A percentile compares a stretch with the other conserved stretches of the same genome.
phyloP scores from a whole-genome alignment of 1,284 basidiomycete species.

The Tilletia indica region DNA sequence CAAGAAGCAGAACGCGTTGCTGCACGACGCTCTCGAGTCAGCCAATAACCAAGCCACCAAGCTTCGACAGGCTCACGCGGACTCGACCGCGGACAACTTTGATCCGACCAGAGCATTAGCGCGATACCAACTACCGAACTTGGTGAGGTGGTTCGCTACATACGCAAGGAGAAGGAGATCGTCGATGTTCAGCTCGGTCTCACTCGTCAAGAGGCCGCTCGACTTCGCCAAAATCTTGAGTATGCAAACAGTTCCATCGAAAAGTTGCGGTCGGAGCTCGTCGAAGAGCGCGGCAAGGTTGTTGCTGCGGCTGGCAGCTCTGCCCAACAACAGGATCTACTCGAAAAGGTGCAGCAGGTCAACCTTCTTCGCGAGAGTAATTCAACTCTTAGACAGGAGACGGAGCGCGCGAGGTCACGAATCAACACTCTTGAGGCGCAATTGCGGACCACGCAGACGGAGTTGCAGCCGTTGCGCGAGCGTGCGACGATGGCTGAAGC shows the following conservation, averaged over 20 bases:
- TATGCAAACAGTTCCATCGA: constrained; percentile 70
- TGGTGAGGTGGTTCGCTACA: constrained; percentile 75
- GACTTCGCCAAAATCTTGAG: constrained; percentile 74
- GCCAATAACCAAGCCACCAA: constrained; percentile 76
- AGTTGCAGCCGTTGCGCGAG: constrained; percentile 75
- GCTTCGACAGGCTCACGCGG: constrained; percentile 62
- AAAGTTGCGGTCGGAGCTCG: constrained; percentile 63
- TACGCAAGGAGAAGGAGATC: constrained; percentile 86
- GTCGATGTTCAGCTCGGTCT: constrained; percentile 82
- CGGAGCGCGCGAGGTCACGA: constrained; percentile 65
- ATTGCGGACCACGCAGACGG: constrained; percentile 59
- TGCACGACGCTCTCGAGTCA: constrained; percentile 82
- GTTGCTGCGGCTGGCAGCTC: constrained; percentile 62
- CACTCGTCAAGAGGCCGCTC: constrained; percentile 75
- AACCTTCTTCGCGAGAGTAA: constrained; percentile 86
- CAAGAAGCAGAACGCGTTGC: constrained; percentile 70
- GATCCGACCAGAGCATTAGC: constrained; percentile 54
- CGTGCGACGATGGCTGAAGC: constrained; percentile 69
- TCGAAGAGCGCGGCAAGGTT: constrained; percentile 33
- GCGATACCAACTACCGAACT: constrained; percentile 57
- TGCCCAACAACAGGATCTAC: constrained; percentile 77
- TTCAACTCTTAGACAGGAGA: constrained; percentile 74
- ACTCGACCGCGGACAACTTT: constrained; percentile 52
- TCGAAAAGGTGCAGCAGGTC: constrained; percentile 82
- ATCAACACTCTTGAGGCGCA: constrained; percentile 62